These are phyloP conservation scores for Babesia bigemina DNA, from an alignment of 169 alveolate genomes.

Conservation along the genomic window DNA sequence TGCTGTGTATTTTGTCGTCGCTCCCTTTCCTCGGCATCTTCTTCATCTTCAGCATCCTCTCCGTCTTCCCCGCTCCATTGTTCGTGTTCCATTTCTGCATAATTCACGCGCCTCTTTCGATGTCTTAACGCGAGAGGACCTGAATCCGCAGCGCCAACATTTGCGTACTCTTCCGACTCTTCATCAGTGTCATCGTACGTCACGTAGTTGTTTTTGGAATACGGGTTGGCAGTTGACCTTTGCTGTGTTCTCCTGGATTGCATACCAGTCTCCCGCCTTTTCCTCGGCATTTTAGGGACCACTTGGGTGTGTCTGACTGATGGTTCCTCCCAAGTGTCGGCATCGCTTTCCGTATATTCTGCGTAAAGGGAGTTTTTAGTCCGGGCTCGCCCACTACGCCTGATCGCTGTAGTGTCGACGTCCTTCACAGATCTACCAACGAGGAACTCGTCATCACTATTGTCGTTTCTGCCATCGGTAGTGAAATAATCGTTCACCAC, in stretches of 20 bases:
- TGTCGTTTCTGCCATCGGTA: conserved; percentile 48
- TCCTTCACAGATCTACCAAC: conserved; percentile 48
- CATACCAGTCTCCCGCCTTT: conserved; percentile 26
- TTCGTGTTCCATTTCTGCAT: conserved; percentile 65
- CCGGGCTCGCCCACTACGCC: conserved; percentile 67
- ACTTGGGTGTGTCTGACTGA: conserved; percentile 1
- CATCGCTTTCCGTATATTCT: conserved; percentile 69
- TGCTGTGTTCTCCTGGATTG: conserved; percentile 17
- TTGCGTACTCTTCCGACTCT: conserved; percentile 17
- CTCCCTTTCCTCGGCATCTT: conserved; percentile 41
- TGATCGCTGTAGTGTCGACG: conserved; percentile 33
- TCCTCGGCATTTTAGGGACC: conserved; percentile 9
- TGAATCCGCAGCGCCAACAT: conserved; percentile 23
- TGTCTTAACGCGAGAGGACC: conserved; percentile 51
- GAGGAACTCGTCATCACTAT: conserved; percentile 67
- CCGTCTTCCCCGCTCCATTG: conserved; percentile 53
- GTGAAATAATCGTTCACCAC: conserved; percentile 61
- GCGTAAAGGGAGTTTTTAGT: conserved; percentile 50
- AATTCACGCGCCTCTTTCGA: conserved; percentile 64
- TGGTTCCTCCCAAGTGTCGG: conserved; percentile 64
- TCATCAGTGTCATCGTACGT: conserved; percentile 54
- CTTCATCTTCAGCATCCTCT: conserved; percentile 42
- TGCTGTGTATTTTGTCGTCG: conserved; percentile 52
- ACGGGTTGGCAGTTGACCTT: conserved; percentile 48
- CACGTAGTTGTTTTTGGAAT: conserved; percentile 59